Evolutionary conservation across 306 rosid genomes (phyloP).

Genomic region (Vachellia pachyceras): DNA sequence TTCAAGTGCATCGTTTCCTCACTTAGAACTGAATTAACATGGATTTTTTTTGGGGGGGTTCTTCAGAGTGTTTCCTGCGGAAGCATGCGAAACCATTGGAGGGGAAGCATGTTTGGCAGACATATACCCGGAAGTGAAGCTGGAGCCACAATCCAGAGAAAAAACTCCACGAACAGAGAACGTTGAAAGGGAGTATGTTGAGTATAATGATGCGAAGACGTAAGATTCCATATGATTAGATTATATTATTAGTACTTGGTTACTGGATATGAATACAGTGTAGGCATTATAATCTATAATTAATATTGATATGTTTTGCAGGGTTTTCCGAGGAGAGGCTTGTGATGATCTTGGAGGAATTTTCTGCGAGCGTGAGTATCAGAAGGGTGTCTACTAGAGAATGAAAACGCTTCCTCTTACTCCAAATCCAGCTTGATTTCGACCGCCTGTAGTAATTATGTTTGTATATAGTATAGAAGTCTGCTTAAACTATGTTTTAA

Average conservation of each 20-base stretch:
- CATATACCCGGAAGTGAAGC: constrained; percentile 60
- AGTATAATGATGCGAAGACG: constrained; percentile 67
- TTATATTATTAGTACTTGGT: not conserved
- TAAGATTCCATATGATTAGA: constrained; percentile 17
- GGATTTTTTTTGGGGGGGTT: not conserved
- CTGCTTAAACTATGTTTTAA: not conserved
- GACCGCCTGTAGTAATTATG: not conserved
- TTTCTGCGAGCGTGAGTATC: constrained; percentile 80
- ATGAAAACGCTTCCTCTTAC: not conserved
- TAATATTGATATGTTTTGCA: constrained; percentile 33
- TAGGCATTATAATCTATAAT: not conserved
- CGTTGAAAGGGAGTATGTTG: constrained; percentile 69
- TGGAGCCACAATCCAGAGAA: constrained; percentile 43
- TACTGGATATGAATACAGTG: not conserved
- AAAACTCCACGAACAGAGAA: constrained; percentile 41
- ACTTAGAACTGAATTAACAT: not conserved
- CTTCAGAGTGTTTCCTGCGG: constrained; percentile 66
- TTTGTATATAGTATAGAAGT: constrained; percentile 28
- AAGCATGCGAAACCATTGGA: constrained; percentile 77
- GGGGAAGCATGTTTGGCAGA: constrained; percentile 74
- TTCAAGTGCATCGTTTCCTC: not conserved
- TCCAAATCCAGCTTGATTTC: not conserved
- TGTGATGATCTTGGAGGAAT: constrained; percentile 97
- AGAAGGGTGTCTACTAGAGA: constrained; percentile 65
- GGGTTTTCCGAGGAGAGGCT: constrained; percentile 86